Conservation (phyloP, 306 rosid genomes). For the Vigna angularis region DNA sequence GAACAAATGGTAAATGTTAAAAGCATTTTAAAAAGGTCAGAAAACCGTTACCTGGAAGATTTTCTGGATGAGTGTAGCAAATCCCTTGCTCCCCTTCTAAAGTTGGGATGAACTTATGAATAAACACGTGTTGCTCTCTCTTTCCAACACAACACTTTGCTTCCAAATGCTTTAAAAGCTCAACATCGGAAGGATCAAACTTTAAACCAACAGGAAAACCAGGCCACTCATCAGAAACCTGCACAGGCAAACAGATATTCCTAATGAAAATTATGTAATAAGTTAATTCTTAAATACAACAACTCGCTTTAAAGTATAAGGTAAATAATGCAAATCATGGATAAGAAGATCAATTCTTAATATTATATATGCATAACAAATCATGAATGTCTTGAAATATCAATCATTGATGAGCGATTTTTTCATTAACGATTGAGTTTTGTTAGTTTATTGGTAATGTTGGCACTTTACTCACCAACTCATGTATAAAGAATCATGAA, state of each 20-base stretch:
- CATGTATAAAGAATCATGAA: neutral
- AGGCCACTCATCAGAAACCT: constrained; percentile 83
- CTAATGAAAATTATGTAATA: neutral
- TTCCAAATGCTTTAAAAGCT: constrained; percentile 70
- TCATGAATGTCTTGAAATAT: neutral
- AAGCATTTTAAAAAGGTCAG: constrained; percentile 9
- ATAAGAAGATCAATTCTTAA: neutral
- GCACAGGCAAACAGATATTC: constrained; percentile 39
- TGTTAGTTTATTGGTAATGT: neutral
- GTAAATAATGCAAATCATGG: neutral
- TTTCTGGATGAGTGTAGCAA: constrained; percentile 80
- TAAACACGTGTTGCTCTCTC: constrained; percentile 57
- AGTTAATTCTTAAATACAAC: neutral
- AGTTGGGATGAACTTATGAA: constrained; percentile 79
- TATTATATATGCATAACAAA: neutral
- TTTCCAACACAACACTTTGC: constrained; percentile 71
- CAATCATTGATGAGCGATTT: neutral
- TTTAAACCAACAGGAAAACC: constrained; percentile 87
- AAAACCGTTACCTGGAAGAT: constrained; percentile 74
- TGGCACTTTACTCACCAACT: neutral
- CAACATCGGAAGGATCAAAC: constrained; percentile 82
- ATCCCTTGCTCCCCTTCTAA: constrained; percentile 74
- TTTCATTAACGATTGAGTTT: neutral
- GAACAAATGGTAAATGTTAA: neutral
- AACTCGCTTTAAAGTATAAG: neutral